Evolutionary conservation across 768 basidiomycete species (phyloP).

Genomic region (Rhodotorula toruloides): DNA sequence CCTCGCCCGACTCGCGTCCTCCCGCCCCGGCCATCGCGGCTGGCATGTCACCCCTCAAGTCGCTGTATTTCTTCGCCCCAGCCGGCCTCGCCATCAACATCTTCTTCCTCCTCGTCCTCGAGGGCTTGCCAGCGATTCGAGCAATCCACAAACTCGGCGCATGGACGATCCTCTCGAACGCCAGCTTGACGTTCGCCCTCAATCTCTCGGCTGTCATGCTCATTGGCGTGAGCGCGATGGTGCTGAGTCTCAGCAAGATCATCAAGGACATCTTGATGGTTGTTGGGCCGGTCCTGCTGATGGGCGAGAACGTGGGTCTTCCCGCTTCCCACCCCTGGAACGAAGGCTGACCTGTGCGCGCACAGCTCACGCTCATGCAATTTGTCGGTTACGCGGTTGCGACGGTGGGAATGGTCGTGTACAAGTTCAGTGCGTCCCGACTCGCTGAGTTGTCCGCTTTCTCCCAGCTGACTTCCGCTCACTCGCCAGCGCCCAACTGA

Average conservation of each 20-base stretch:
- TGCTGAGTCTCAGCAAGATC: constrained; percentile 22
- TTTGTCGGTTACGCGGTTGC: constrained; percentile 75
- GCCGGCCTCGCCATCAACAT: constrained; percentile 84
- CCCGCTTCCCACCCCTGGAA: too few relatives aligned
- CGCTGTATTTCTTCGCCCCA: constrained; percentile 84
- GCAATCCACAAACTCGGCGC: constrained; percentile 61
- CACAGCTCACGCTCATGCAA: constrained; percentile 64
- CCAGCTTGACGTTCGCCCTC: constrained; percentile 74
- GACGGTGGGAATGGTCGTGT: constrained; percentile 49
- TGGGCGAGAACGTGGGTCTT: constrained; percentile 54
- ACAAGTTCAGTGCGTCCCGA: constrained; percentile 17
- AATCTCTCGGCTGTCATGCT: constrained; percentile 88
- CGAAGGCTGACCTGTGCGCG: neutral
- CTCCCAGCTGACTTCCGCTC: neutral
- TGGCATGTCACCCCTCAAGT: constrained; percentile 94
- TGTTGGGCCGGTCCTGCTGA: constrained; percentile 76
- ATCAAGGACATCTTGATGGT: constrained; percentile 83
- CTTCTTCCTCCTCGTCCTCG: constrained; percentile 74
- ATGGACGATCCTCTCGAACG: constrained; percentile 69
- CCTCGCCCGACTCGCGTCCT: neutral
- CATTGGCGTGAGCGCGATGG: constrained; percentile 56
- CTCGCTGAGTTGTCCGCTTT: too few relatives aligned
- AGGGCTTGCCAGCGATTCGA: constrained; percentile 72
- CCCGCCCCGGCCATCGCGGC: neutral
- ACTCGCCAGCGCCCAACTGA: neutral